These are phyloP conservation scores for Thamnidium elegans DNA, from an alignment of 192 early-diverging fungal genomes.

Conservation along the genomic window DNA sequence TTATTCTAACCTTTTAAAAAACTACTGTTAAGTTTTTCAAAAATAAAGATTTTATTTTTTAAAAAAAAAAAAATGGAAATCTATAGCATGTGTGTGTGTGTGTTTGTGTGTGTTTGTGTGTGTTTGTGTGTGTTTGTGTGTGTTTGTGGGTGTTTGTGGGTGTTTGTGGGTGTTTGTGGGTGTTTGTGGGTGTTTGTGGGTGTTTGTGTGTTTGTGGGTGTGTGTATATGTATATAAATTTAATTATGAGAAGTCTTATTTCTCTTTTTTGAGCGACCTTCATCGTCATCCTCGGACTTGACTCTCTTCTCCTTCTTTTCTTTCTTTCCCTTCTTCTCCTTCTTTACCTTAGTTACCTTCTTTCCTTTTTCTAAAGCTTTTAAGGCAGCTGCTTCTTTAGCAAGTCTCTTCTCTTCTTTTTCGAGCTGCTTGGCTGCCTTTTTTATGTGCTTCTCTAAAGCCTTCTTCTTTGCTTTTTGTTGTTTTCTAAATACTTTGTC, in stretches of 20 bases:
- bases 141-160: too few species aligned
- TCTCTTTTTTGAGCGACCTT: neutral
- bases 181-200: too few species aligned
- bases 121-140: too few species aligned
- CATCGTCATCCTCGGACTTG: neutral
- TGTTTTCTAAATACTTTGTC: slow-evolving; percentile 24
- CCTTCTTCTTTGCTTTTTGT: slow-evolving; percentile 20
- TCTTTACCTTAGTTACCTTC: neutral
- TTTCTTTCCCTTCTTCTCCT: neutral
- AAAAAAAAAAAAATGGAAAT: too few species aligned
- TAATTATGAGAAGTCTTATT: neutral
- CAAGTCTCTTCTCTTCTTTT: neutral
- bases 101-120: neutral
- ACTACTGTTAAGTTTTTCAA: too few species aligned
- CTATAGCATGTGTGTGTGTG: too few species aligned
- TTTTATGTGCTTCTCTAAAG: slow-evolving; percentile 13
- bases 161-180: neutral
- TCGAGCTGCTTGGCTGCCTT: neutral
- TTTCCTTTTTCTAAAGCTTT: neutral
- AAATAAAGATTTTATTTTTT: too few species aligned
- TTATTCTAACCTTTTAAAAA: too few species aligned
- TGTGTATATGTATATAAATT: neutral
- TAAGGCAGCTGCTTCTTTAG: neutral
- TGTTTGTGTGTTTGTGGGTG: neutral
- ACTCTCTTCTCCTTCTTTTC: slow-evolving; percentile 1